These are phyloP conservation scores for Amesomyces nigricolor DNA, from an alignment of 2,329 filamentous ascomycete species.

Conservation along the genomic window DNA sequence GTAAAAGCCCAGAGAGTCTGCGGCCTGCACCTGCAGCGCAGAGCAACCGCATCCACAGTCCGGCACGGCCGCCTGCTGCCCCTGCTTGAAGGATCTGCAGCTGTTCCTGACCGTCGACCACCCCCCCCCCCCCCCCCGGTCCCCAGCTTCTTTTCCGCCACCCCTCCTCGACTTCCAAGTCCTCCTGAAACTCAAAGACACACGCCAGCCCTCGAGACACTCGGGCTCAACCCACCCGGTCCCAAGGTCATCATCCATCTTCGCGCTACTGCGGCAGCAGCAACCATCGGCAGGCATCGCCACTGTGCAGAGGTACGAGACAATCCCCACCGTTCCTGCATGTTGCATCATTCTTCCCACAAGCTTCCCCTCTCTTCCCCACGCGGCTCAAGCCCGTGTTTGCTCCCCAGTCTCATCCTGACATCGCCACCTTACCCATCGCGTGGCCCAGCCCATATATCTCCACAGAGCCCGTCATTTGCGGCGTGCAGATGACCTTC, in stretches of 20 bases:
- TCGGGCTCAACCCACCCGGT: constrained; percentile 25
- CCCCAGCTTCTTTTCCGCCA: constrained; percentile 1
- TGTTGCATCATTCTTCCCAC: constrained; percentile 1
- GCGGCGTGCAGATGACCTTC: no score
- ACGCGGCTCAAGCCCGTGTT: background rate
- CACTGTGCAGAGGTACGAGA: constrained; percentile 19
- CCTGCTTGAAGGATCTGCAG: constrained; percentile 22
- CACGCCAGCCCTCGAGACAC: background rate
- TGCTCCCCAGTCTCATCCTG: background rate
- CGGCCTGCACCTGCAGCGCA: constrained; percentile 20
- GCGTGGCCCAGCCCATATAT: background rate
- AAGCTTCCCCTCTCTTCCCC: background rate
- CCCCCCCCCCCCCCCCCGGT: background rate
- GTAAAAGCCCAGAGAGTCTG: constrained; percentile 15
- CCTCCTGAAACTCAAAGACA: constrained; percentile 20
- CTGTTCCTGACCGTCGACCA: constrained; percentile 11
- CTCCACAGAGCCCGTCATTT: background rate
- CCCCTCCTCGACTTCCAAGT: constrained; percentile 12
- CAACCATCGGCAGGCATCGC: background rate
- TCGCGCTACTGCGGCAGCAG: constrained; percentile 10
- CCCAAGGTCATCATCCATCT: constrained; percentile 20
- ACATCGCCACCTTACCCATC: background rate
- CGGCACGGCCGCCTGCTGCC: constrained; percentile 16
- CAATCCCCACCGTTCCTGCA: constrained; percentile 15
- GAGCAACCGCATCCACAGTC: constrained; percentile 23